Evolutionary conservation across 495 filamentous ascomycete genomes (phyloP), one percentile per base, ranked within the genome.

Genomic region (Neurospora tetrasperma): DNA sequence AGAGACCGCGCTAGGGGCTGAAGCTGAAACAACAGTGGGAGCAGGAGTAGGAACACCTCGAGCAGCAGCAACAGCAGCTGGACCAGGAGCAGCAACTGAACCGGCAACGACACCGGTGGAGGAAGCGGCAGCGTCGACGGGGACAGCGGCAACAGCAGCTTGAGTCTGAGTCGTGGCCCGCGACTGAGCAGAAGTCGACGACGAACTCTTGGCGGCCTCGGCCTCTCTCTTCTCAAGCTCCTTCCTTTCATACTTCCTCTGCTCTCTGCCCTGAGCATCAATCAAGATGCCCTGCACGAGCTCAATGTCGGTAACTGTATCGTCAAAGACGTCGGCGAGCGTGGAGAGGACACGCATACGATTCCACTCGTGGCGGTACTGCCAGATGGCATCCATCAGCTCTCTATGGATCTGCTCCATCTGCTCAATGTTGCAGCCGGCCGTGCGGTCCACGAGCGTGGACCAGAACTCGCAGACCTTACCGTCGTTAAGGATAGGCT

Each of bases 341-440:
- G 83, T 81, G 39, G 78, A 78, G 31, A 91, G 85, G 12, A 98
- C 93, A 70, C 82, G 82, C 76, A 87, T 90, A 20, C 96, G 88
- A 81, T 98, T 93, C 87, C 90, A 94, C 76, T 96, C 90, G 71
- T 88, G 86, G 48, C 93, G 87, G 72, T 84, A 86, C 72, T 85
- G 87, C 96, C 96, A 99, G 16, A 98, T 84, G 54, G 88, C 88
- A 73, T 94, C 90, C 95, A 98, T 98, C 77, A 97, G 82, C 72
- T 88, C 89, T n/a, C 94, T 89, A 78, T 93, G 93, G 79, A 97
- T 89, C 80, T 97, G 94, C 83, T 98, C 95, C 40, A 99, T 85
- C 79, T 99, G 96, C 82, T 98, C 96, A 46, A 99, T 90, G 2
- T 89, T 91, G 82, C 89, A 94, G 0, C 94, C 94, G 54, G 90